phyloP scores from a whole-genome alignment of 106 monocot genomes.

The Vanilla planifolia region DNA sequence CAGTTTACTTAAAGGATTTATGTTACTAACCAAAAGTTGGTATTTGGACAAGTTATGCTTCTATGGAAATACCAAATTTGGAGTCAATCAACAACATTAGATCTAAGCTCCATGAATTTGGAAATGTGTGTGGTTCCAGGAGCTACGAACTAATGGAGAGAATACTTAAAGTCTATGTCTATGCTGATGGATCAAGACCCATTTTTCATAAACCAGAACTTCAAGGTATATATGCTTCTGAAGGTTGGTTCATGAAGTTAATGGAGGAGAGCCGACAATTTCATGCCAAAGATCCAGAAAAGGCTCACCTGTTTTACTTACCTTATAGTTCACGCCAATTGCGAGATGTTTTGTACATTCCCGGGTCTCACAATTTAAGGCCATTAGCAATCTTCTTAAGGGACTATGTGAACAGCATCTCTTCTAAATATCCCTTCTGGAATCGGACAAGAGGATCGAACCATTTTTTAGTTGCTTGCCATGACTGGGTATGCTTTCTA shows the following conservation, averaged over 20 bases:
- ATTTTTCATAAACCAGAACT: constrained; percentile 43
- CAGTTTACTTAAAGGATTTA: too few species aligned
- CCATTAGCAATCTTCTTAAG: constrained; percentile 22
- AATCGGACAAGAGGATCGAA: constrained; percentile 42
- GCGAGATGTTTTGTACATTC: constrained; percentile 26
- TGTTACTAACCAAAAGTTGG: too few species aligned
- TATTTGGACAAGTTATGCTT: too few species aligned
- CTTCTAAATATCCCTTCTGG: constrained; percentile 51
- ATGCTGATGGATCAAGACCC: constrained; percentile 33
- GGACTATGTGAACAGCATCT: constrained; percentile 42
- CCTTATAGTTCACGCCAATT: constrained; percentile 48
- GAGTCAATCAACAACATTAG: too few species aligned
- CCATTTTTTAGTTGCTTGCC: constrained; percentile 60
- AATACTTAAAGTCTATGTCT: constrained; percentile 51
- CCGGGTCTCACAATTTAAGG: constrained; percentile 23
- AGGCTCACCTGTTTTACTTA: constrained; percentile 48
- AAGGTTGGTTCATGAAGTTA: constrained; percentile 23
- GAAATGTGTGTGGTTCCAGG: constrained; percentile 20
- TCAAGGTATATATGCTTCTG: constrained; percentile 49
- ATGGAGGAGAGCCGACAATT: constrained; percentile 33
- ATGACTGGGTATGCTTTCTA: constrained; percentile 61
- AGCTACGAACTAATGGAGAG: constrained; percentile 87
- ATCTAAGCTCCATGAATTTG: too few species aligned
- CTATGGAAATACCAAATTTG: too few species aligned
- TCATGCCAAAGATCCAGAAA: constrained; percentile 23